Percentiles rank a stretch among this genome's conserved stretches.
Evolutionary conservation across 2,329 filamentous ascomycete species (phyloP).

Genomic region (Epichloe uncinata): DNA sequence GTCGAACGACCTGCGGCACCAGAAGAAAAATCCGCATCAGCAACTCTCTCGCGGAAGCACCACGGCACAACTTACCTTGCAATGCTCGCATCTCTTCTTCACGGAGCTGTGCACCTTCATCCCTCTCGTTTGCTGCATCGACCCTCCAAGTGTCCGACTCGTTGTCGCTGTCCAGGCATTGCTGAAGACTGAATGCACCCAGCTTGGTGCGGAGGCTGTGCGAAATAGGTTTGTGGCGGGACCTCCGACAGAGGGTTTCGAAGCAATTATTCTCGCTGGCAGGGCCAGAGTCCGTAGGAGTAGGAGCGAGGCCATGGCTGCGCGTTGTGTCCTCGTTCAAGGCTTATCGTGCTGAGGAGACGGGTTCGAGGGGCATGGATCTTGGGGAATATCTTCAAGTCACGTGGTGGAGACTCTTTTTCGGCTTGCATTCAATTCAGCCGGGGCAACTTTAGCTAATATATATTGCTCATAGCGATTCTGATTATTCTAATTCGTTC

Average conservation of each 20-base stretch:
- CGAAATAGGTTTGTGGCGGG: constrained; percentile 6
- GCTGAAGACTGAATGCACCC: constrained; percentile 11
- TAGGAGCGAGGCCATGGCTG: constrained; percentile 22
- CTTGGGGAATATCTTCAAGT: constrained; percentile 5
- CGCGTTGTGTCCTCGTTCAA: not conserved
- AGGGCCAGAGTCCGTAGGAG: constrained; percentile 22
- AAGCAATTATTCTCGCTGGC: constrained; percentile 15
- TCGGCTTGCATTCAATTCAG: not conserved
- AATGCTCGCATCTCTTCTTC: constrained; percentile 95
- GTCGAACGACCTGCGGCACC: constrained; percentile 57
- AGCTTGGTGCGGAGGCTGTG: constrained; percentile 2
- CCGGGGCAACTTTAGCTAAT: not conserved
- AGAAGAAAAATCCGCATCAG: no score
- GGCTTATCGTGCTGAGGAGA: not conserved
- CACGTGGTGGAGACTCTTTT: constrained; percentile 11
- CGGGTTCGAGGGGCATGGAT: not conserved
- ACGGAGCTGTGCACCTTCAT: constrained; percentile 95
- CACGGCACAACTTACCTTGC: constrained; percentile 55
- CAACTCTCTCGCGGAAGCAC: not conserved
- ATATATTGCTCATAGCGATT: not conserved
- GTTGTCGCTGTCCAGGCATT: constrained; percentile 8
- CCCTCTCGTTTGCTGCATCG: constrained; percentile 47
- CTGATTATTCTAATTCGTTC: not conserved
- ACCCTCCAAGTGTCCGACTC: constrained; percentile 11
- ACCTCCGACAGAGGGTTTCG: constrained; percentile 10